Percentiles rank a stretch among this genome's conserved stretches.
Conservation (phyloP, 1,284 basidiomycete genomes). For the Moesziomyces sp. region DNA sequence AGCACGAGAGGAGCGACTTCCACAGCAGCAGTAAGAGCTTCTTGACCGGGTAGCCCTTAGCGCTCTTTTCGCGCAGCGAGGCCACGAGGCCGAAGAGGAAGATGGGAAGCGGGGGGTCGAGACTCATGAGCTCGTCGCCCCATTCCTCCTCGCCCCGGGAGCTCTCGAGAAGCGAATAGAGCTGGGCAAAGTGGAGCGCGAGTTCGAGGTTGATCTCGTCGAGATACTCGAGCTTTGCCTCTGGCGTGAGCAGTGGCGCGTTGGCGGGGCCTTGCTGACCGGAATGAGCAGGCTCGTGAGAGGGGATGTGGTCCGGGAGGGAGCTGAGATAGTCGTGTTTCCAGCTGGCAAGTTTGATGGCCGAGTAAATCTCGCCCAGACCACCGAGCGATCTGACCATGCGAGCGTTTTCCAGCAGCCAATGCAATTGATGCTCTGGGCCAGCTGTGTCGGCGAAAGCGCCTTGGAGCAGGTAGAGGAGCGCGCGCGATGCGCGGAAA, state of each 20-base stretch:
- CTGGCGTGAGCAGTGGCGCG: slow-evolving; percentile 58
- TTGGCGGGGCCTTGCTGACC: slow-evolving; percentile 39
- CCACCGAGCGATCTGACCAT: slow-evolving; percentile 86
- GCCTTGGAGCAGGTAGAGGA: slow-evolving; percentile 72
- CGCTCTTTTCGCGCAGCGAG: slow-evolving; percentile 88
- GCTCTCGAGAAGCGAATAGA: slow-evolving; percentile 66
- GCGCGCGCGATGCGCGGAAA: slow-evolving; percentile 55
- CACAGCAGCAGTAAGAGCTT: slow-evolving; percentile 90
- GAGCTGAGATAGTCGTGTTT: slow-evolving; percentile 77
- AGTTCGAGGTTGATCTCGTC: slow-evolving; percentile 67
- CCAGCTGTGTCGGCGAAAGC: slow-evolving; percentile 90
- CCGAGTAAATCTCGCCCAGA: slow-evolving; percentile 82
- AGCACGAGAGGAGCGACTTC: slow-evolving; percentile 92
- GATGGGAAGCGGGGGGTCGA: slow-evolving; percentile 92
- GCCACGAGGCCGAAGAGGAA: slow-evolving; percentile 91
- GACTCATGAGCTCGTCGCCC: slow-evolving; percentile 69
- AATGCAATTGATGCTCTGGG: slow-evolving; percentile 92
- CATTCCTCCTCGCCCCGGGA: slow-evolving; percentile 59
- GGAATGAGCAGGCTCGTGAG: slow-evolving; percentile 28
- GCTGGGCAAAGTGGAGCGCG: slow-evolving; percentile 64
- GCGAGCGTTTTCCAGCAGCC: slow-evolving; percentile 94
- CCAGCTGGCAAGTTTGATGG: slow-evolving; percentile 86
- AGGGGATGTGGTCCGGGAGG: slow-evolving; percentile 61
- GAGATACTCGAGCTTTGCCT: slow-evolving; percentile 63
- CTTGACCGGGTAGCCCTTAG: slow-evolving; percentile 75